Percentiles rank a stretch among this genome's conserved stretches.
These are phyloP conservation scores for Leonotis leonurus DNA, from an alignment of 257 asterid species.

Conservation along the genomic window DNA sequence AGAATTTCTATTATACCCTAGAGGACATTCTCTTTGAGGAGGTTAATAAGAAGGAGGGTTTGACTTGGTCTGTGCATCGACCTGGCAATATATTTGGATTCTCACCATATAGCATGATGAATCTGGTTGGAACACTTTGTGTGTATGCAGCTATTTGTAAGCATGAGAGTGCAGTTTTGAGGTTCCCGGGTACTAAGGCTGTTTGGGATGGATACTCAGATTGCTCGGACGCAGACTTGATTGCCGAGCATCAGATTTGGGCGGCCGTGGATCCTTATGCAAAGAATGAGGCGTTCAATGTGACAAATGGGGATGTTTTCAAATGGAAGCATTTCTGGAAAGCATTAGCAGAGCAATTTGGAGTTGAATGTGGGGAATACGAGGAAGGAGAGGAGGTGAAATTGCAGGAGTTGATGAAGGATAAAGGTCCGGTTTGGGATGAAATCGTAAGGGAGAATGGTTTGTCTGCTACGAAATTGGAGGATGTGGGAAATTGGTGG, in stretches of 20 bases:
- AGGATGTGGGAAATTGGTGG: slow-evolving; percentile 86
- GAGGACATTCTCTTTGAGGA: slow-evolving; percentile 70
- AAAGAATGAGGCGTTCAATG: slow-evolving; percentile 81
- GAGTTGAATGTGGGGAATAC: slow-evolving; percentile 44
- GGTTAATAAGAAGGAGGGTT: slow-evolving; percentile 59
- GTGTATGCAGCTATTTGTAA: slow-evolving; percentile 87
- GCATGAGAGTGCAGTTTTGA: slow-evolving; percentile 57
- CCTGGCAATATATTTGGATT: slow-evolving; percentile 77
- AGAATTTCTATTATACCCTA: slow-evolving; percentile 53
- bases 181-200: slow-evolving; percentile 63
- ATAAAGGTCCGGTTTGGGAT: slow-evolving; percentile 76
- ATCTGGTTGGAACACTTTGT: slow-evolving; percentile 65
- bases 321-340: slow-evolving; percentile 95
- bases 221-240: slow-evolving; percentile 82
- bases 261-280: slow-evolving; percentile 90
- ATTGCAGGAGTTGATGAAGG: slow-evolving; percentile 68
- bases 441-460: slow-evolving; percentile 66
- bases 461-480: slow-evolving; percentile 43
- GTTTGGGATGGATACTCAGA: slow-evolving; percentile 78
- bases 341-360: slow-evolving; percentile 84
- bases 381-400: slow-evolving; percentile 45
- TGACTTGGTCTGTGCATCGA: slow-evolving; percentile 87
- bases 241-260: slow-evolving; percentile 96
- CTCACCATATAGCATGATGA: slow-evolving; percentile 78
- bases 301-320: slow-evolving; percentile 86